Evolutionary conservation across 1,284 basidiomycete genomes (phyloP).

Genomic region (Cutaneotrichosporon spelunceum): DNA sequence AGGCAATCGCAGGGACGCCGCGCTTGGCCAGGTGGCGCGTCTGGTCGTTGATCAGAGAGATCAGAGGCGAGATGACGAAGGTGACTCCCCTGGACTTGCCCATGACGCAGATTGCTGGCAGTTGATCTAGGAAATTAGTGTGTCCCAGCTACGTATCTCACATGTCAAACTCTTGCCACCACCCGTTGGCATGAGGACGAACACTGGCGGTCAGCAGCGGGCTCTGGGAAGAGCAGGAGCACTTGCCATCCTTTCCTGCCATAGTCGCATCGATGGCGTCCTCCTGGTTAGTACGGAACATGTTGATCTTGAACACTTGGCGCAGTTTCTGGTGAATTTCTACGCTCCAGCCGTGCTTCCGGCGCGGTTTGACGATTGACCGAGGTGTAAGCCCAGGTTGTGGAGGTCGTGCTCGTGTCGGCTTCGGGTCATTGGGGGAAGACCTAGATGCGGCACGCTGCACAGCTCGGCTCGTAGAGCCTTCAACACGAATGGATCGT

Average conservation of each 20-base stretch:
- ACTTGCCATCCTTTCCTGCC: constrained; percentile 63
- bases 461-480: background rate
- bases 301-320: constrained; percentile 63
- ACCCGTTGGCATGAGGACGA: constrained; percentile 95
- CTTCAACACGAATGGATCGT: constrained; percentile 15
- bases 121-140: constrained; percentile 54
- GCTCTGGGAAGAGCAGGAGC: background rate
- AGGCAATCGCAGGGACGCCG: constrained; percentile 67
- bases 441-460: background rate
- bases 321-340: constrained; percentile 66
- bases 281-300: constrained; percentile 80
- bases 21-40: constrained; percentile 66
- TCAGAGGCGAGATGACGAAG: constrained; percentile 83
- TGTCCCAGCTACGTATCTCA: constrained; percentile 30
- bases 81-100: constrained; percentile 79
- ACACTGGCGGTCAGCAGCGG: constrained; percentile 56
- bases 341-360: constrained; percentile 53
- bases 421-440: background rate
- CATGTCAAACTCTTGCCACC: constrained; percentile 88
- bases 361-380: constrained; percentile 27
- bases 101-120: constrained; percentile 76
- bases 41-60: constrained; percentile 90
- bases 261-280: constrained; percentile 79
- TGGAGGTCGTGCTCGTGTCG: background rate
- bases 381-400: background rate